These are phyloP conservation scores for Candida sanyaensis DNA, from an alignment of 1,139 yeast species.

Conservation along the genomic window DNA sequence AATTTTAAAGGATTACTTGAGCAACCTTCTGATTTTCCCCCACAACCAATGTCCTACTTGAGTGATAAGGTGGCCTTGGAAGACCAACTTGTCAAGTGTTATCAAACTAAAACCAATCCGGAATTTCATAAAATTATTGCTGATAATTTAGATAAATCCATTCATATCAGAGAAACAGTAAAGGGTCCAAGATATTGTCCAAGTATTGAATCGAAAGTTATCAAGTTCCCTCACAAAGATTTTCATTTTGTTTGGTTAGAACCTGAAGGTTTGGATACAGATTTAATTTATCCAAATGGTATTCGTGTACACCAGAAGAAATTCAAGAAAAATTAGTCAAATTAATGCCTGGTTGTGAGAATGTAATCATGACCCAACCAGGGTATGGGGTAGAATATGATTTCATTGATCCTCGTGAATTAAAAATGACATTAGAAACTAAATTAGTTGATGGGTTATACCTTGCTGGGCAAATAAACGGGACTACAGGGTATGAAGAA, in stretches of 20 bases:
- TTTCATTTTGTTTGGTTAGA: constrained; percentile 91
- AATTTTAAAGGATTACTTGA: constrained; percentile 58
- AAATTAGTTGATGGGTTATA: constrained; percentile 76
- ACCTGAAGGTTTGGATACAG: constrained; percentile 90
- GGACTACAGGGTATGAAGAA: constrained; percentile 98
- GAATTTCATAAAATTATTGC: constrained; percentile 71
- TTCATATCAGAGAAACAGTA: constrained; percentile 91
- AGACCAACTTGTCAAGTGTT: constrained; percentile 66
- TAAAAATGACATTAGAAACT: constrained; percentile 77
- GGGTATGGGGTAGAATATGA: constrained; percentile 99
- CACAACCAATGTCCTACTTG: constrained; percentile 88
- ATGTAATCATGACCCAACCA: constrained; percentile 85
- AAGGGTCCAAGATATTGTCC: constrained; percentile 99
- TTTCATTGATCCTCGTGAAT: constrained; percentile 90
- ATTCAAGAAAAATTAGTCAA: constrained; percentile 75
- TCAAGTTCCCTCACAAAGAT: constrained; percentile 74
- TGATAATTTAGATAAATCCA: constrained; percentile 73
- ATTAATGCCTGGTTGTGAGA: constrained; percentile 86
- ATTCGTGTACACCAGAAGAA: constrained; percentile 95
- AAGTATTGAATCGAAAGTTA: constrained; percentile 86
- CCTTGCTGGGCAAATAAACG: constrained; percentile 97
- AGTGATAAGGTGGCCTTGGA: constrained; percentile 64
- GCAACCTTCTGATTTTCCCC: constrained; percentile 80
- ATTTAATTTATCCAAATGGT: constrained; percentile 92
- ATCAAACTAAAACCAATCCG: constrained; percentile 76